Base-by-base conservation (phyloP, 805 yeast genomes). In the Maudiozyma serrabonitensis region DNA sequence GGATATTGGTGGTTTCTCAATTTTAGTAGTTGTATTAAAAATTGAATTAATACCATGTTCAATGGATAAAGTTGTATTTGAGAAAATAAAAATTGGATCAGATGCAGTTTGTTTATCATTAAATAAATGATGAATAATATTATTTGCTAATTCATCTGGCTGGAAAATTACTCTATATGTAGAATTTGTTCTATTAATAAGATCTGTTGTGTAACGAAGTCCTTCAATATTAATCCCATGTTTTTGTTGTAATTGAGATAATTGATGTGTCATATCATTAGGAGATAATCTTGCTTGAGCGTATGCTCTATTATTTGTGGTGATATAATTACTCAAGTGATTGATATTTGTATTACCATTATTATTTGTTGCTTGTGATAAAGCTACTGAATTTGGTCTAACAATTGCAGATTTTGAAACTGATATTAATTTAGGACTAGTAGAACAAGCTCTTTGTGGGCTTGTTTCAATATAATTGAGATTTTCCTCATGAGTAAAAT, bases 131-230 rank as follows among this genome's bases (percentile, higher is more conserved):
- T 43, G 53, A 48, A 61, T 61, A 31, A 64, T 55, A 43, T 55
- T 58, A 18, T 54, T 50, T 2, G 62, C 54, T 21, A 57, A 48
- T 50, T 62, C 63, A 46, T 64, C 68, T 3, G 69, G 66, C 32
- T 55, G 56, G 39, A 64, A 60, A 11, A 56, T 45, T 2, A 62
- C 51, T 43, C 50, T 52, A 43, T 41, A 48, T 0, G 41, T 25
- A 5, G 50, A 42, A 13, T 49, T 49, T 39, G 45, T 46, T 16
- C 16, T 42, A 31, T 28, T 42, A 5, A 51, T 43, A 1, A 45
- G 43, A 35, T 60, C 60, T 6, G 54, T 44, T 6, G 50, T 51
- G 25, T 37, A 52, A 26, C 50, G 53, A n/a, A 56, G 41, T 15
- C 26, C 46, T 11, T 28, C 8, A 18, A 47, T 13, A 18, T 28